Evolutionary conservation across 2,329 filamentous ascomycete genomes (phyloP), one percentile per base, ranked within the genome.

Genomic region (Claviceps humidiphila): DNA sequence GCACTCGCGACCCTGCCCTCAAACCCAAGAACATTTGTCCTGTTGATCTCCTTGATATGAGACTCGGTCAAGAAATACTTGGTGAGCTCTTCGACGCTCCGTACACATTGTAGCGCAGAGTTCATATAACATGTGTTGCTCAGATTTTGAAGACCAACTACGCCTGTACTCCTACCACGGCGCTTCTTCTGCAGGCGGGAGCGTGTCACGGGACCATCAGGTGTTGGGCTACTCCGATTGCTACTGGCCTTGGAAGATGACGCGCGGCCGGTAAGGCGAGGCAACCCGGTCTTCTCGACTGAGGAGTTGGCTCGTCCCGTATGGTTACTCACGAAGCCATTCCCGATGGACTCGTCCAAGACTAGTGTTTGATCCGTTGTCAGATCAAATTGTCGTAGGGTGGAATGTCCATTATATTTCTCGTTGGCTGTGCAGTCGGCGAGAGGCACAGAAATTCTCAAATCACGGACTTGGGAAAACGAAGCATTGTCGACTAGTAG

Each of bases 61-160:
- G 84, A 78, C 54, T 82, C 77, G 49, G 79, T 75, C 49, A 96
- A 68, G 67, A 98, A 97, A 67, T 95, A 98, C 61, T 89, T 84
- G 5, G 89, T 91, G 57, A 98, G 72, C 67, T 98, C 93, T 63
- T 95, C 88, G 0, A 96, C 89, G 60, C 88, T 94, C 49, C 91
- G 83, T 50, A 98, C 81, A 65, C 93, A 98, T 65, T 98, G 93
- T 51, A 97, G 74, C 9, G 93, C 93, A 22, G 91, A 95, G 68
- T 97, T 97, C 90, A 97, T 96, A 71, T 98, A 98, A 69, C 93
- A 98, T 0, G 93, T 97, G 63, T 98, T 98, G 48, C 93, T 93
- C 14, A 98, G 72, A 63, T 98, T 98, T 57, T 80, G 82, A 50
- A 98, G 72, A 38, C 93, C 93, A 43, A 90, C 86, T 42, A 84